These are phyloP conservation scores for Phytophthora hibernalis DNA, from an alignment of 352 stramenopile genomes.

Conservation along the genomic window DNA sequence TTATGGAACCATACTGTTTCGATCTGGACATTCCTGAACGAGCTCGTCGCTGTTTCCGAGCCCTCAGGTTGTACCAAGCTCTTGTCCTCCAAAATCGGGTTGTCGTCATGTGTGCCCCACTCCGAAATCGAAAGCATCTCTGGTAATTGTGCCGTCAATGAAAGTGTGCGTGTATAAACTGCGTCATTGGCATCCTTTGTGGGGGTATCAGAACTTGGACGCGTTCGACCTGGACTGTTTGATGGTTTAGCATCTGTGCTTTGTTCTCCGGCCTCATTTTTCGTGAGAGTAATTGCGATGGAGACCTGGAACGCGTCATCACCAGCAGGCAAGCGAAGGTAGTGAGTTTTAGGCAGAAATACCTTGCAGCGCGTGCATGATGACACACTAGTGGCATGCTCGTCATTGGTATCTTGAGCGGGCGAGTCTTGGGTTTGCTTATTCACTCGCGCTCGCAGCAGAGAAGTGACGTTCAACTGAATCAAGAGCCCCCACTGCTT, in stretches of 20 bases:
- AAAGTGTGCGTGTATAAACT: background rate
- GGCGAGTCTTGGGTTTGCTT: background rate
- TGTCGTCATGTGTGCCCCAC: constrained; percentile 24
- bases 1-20: constrained; percentile 37
- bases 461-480: constrained; percentile 19
- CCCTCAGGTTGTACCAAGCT: background rate
- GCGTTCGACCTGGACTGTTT: background rate
- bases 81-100: constrained; percentile 5
- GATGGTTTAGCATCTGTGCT: background rate
- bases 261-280: background rate
- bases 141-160: constrained; percentile 5
- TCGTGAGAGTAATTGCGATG: constrained; percentile 11
- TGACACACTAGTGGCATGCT: background rate
- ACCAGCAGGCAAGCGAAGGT: constrained; percentile 7
- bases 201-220: background rate
- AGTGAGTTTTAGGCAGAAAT: constrained; percentile 50
- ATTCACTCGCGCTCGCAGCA: constrained; percentile 3
- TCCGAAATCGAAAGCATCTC: constrained; percentile 24
- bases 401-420: background rate
- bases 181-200: background rate
- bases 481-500: constrained; percentile 52
- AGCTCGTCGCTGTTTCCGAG: background rate
- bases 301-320: constrained; percentile 7
- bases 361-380: constrained; percentile 20
- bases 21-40: constrained; percentile 37